Percentiles rank a stretch among this genome's conserved stretches.
phyloP scores from a whole-genome alignment of 805 yeast genomes.

The Monosporozyma yasuniensis region DNA sequence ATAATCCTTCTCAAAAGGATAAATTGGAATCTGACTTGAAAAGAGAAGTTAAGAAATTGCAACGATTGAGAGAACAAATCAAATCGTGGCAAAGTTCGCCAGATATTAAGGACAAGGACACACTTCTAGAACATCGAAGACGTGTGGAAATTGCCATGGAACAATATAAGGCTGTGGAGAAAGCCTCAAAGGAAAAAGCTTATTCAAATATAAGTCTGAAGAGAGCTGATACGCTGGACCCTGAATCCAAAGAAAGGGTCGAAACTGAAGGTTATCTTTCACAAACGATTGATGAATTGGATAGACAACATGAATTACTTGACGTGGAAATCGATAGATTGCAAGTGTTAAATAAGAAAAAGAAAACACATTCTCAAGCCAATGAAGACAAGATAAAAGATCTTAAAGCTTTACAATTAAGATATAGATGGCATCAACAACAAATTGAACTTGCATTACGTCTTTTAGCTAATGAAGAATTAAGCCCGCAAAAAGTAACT shows the following conservation, averaged over 20 bases:
- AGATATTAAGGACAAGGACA: slow-evolving; percentile 84
- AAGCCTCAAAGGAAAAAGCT: slow-evolving; percentile 87
- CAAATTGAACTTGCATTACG: slow-evolving; percentile 73
- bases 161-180: slow-evolving; percentile 88
- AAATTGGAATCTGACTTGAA: slow-evolving; percentile 87
- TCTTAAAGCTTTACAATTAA: slow-evolving; percentile 48
- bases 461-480: slow-evolving; percentile 69
- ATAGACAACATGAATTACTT: slow-evolving; percentile 67
- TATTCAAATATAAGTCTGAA: slow-evolving; percentile 87
- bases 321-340: slow-evolving; percentile 43
- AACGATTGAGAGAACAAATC: slow-evolving; percentile 87
- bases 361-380: slow-evolving; percentile 24
- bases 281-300: slow-evolving; percentile 65
- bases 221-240: slow-evolving; percentile 53
- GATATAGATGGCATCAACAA: slow-evolving; percentile 74
- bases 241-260: slow-evolving; percentile 68
- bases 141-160: slow-evolving; percentile 81
- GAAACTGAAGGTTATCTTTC: slow-evolving; percentile 65
- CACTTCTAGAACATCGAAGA: slow-evolving; percentile 66
- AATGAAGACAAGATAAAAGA: slow-evolving; percentile 38
- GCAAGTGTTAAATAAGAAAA: slow-evolving; percentile 25
- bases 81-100: slow-evolving; percentile 90
- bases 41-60: slow-evolving; percentile 90
- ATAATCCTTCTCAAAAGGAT: slow-evolving; percentile 84
- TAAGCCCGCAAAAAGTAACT: slow-evolving; percentile 69